Conservation (phyloP, 129 eudicot genomes). For the Silybum marianum region DNA sequence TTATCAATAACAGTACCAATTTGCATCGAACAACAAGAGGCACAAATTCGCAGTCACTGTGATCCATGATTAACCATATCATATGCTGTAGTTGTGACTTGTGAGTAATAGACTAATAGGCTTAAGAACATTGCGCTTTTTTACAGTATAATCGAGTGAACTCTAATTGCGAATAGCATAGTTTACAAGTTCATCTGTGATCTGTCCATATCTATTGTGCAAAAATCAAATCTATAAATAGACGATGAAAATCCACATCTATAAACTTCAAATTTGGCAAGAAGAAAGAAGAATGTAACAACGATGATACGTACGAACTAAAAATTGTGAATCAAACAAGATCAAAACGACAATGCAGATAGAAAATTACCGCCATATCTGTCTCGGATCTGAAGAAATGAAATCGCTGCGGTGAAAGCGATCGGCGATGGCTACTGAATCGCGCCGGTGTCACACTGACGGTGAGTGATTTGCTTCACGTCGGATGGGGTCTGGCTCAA, state of each 20-base stretch:
- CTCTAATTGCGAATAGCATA: background rate
- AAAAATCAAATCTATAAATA: background rate
- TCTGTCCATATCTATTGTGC: background rate
- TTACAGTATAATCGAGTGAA: background rate
- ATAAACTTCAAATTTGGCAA: background rate
- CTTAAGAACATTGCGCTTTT: background rate
- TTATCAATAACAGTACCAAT: no score
- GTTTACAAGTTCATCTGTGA: background rate
- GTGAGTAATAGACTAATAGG: no score
- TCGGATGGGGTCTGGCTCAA: no score
- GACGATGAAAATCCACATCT: background rate
- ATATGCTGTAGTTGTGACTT: background rate
- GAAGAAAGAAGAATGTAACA: background rate
- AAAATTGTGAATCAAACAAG: background rate
- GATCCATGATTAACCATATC: background rate
- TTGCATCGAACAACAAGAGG: background rate
- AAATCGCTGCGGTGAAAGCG: background rate
- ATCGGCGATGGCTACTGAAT: no score
- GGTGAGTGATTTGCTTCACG: no score
- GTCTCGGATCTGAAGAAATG: background rate
- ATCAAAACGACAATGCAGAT: background rate
- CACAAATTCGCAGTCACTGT: background rate
- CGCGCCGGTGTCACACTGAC: no score
- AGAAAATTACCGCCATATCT: background rate
- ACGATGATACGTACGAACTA: no score